phyloP scores from a whole-genome alignment of 2,329 filamentous ascomycete species.

The Zalaria sp. region DNA sequence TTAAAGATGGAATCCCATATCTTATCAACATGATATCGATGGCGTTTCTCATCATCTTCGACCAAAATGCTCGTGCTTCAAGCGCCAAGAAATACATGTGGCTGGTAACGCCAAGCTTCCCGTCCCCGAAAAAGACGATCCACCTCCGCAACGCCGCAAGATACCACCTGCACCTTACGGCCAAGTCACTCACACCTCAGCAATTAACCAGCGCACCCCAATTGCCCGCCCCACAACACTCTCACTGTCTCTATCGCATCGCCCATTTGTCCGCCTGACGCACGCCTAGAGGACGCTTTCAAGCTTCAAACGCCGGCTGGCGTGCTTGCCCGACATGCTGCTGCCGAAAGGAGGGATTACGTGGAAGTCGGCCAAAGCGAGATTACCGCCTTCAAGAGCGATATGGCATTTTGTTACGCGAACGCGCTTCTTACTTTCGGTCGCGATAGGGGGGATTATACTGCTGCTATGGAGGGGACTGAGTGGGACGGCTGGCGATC shows the following conservation, averaged over 20 bases:
- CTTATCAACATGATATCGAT: no score
- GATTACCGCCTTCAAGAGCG: slow-evolving; percentile 63
- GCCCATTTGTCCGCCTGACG: neutral
- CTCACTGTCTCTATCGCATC: neutral
- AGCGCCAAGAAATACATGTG: no score
- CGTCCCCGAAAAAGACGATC: neutral
- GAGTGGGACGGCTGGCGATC: slow-evolving; percentile 64
- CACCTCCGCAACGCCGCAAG: neutral
- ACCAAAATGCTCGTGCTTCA: neutral
- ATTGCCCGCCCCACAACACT: neutral
- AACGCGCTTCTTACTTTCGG: slow-evolving; percentile 62
- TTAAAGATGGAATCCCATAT: no score
- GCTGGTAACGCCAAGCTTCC: neutral
- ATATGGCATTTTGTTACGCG: slow-evolving; percentile 49
- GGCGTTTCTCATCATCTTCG: neutral
- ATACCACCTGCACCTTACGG: neutral
- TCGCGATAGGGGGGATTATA: slow-evolving; percentile 56
- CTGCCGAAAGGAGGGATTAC: slow-evolving; percentile 78
- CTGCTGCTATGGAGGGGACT: slow-evolving; percentile 82
- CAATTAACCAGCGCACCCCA: neutral
- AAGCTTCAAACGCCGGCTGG: neutral
- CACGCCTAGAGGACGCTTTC: neutral
- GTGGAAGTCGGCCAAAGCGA: slow-evolving; percentile 80
- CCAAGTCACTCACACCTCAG: neutral
- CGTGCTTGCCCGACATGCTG: slow-evolving; percentile 49